Conservation (phyloP, 352 stramenopile genomes). For the Phytophthora syringae region DNA sequence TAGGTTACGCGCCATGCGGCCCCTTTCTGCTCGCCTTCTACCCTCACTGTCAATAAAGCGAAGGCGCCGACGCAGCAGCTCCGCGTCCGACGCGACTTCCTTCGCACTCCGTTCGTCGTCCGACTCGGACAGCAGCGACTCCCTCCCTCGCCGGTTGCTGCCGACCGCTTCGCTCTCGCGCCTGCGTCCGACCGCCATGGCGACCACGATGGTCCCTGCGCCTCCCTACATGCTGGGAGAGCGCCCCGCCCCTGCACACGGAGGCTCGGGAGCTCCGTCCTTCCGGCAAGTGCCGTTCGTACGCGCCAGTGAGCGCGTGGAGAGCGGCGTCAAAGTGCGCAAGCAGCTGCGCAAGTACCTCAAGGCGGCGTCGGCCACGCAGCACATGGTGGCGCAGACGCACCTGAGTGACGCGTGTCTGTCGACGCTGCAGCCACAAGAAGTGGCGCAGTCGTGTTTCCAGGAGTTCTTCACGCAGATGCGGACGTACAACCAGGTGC, state of each 20-base stretch:
- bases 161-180: conserved; percentile 16
- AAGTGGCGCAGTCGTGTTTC: conserved; percentile 84
- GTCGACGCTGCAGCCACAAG: conserved; percentile 75
- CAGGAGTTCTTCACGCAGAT: conserved; percentile 80
- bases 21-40: conserved; percentile 36
- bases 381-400: conserved; percentile 83
- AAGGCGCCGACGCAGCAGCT: conserved; percentile 27
- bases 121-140: conserved; percentile 24
- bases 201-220: conserved; percentile 42
- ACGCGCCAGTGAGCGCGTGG: conserved; percentile 75
- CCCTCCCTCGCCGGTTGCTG: conserved; percentile 11
- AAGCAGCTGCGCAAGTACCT: conserved; percentile 88
- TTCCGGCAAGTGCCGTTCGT: conserved; percentile 88
- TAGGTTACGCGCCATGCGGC: conserved; percentile 22
- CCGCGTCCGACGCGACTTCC: conserved; percentile 21
- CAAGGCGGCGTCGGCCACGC: conserved; percentile 72
- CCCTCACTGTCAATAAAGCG: conserved; percentile 28
- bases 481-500: conserved; percentile 79
- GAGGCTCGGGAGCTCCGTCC: conserved; percentile 54
- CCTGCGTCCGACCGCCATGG: conserved; percentile 33
- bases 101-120: conserved; percentile 10
- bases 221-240: conserved; percentile 87
- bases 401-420: conserved; percentile 83
- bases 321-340: conserved; percentile 82
- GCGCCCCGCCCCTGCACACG: conserved; percentile 62